Conservation (phyloP, 371 early-diverging fungal species). For the Apophysomyces trapeziformis region DNA sequence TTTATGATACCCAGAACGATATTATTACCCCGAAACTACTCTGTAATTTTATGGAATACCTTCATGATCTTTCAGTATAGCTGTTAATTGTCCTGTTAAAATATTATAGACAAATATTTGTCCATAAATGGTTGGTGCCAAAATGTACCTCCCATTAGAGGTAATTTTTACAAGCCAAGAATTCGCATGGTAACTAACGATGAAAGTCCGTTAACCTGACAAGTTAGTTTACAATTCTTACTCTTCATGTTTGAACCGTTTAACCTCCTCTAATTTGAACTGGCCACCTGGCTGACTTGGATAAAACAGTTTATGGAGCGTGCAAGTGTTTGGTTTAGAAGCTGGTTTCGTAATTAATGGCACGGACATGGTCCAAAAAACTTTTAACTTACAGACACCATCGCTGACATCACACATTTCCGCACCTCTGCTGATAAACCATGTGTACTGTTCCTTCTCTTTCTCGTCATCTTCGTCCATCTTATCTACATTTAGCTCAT, state of each 20-base stretch:
- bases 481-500: constrained; percentile 17
- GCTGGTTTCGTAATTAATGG: constrained; percentile 36
- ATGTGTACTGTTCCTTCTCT: constrained; percentile 46
- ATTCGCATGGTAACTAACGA: constrained; percentile 72
- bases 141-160: constrained; percentile 78
- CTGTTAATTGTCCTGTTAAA: constrained; percentile 68
- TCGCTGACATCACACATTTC: constrained; percentile 81
- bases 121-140: constrained; percentile 83
- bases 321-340: constrained; percentile 74
- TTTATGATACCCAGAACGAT: constrained; percentile 13
- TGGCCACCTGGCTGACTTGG: constrained; percentile 64
- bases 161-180: constrained; percentile 85
- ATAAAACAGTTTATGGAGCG: constrained; percentile 74
- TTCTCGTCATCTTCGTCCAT: constrained; percentile 26
- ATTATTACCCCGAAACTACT: background rate
- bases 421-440: constrained; percentile 80
- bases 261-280: constrained; percentile 70
- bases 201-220: too few relatives aligned
- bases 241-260: constrained; percentile 72
- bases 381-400: constrained; percentile 57
- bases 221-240: constrained; percentile 27
- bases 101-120: constrained; percentile 77
- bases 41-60: constrained; percentile 38
- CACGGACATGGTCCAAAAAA: background rate
- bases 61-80: constrained; percentile 72